Evolutionary conservation across 2,329 filamentous ascomycete species (phyloP), one percentile per base, ranked within the genome.

Genomic region (Scortechinia acanthostroma): DNA sequence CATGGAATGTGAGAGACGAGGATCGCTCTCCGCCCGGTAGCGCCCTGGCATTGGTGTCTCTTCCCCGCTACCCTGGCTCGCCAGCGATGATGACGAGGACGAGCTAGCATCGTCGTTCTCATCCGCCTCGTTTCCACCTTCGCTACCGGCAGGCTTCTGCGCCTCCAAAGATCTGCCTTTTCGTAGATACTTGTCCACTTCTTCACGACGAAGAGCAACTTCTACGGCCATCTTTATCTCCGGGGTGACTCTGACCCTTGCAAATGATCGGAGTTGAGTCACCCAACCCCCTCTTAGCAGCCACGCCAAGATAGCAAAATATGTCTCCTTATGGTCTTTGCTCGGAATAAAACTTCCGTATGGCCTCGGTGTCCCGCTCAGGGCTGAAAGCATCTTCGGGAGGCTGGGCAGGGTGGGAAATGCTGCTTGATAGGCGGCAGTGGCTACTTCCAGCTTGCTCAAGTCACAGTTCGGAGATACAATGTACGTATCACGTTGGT

Each of bases 261-360:
- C 79, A 52, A 80, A 84, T 2, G 77, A 79, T 22, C 78, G 70
- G 6, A 86, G 62, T 51, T 84, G 80, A 2, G 76, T 83, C 0
- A 85, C 79, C 72, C 81, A 82, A 3, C 77, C 77, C 23, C 78
- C 74, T 28, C 79, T 69, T 55, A 84, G 66, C 2, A 86, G 63
- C 76, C 80, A 86, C 6, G 77, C 80, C 13, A 86, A 60, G 16
- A 85, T 81, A 2, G 78, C 70, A 61, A 85, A 80, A 55, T 83
- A 86, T 2, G 72, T 71, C 25, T 73, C 69, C 45, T 81, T 76
- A 54, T 85, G 81, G 51, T 83, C 81, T 53, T 74, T 73, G 44
- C 76, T 82, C 2, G 81, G 81, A 17, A 85, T 82, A 22, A 83
- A 71, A 37, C 65, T 70, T 33, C 71, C 69, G 55, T 77, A 86